Evolutionary conservation across 139 green algal species (phyloP).

Genomic region (Desmodesmus armatus): DNA sequence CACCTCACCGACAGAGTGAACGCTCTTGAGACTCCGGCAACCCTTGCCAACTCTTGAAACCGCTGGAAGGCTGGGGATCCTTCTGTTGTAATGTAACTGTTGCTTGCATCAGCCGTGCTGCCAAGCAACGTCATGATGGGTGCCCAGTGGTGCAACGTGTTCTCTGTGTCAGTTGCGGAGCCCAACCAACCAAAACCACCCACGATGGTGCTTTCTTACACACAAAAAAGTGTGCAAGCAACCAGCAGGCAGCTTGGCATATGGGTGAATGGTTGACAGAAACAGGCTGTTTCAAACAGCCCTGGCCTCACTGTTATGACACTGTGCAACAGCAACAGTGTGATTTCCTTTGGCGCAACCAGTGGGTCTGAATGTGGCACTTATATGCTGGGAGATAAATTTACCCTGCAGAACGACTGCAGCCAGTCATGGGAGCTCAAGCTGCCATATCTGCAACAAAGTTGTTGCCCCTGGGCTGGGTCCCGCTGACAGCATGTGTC

Average conservation of each 20-base stretch:
- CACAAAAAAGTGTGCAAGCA: neutral
- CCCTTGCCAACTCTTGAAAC: neutral
- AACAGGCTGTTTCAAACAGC: neutral
- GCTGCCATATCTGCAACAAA: too few species aligned
- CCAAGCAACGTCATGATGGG: too few species aligned
- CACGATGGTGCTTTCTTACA: neutral
- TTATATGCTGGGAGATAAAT: too few species aligned
- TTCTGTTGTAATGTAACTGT: neutral
- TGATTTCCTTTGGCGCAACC: neutral
- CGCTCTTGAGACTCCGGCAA: neutral
- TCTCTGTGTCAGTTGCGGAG: neutral
- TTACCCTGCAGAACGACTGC: too few species aligned
- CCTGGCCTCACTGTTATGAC: neutral
- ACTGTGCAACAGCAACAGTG: neutral
- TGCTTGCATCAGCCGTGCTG: neutral
- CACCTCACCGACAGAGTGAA: conserved; percentile 19
- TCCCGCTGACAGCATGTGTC: too few species aligned
- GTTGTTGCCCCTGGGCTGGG: too few species aligned
- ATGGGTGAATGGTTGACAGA: neutral
- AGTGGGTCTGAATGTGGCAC: neutral
- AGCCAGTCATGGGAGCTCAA: too few species aligned
- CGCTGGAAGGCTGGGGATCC: neutral
- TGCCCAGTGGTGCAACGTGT: neutral
- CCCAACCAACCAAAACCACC: too few species aligned
- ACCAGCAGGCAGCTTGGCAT: neutral